A percentile compares a stretch with the other conserved stretches of the same genome.
Conservation (phyloP, 2,329 filamentous ascomycete species). For the Amauroascus niger region DNA sequence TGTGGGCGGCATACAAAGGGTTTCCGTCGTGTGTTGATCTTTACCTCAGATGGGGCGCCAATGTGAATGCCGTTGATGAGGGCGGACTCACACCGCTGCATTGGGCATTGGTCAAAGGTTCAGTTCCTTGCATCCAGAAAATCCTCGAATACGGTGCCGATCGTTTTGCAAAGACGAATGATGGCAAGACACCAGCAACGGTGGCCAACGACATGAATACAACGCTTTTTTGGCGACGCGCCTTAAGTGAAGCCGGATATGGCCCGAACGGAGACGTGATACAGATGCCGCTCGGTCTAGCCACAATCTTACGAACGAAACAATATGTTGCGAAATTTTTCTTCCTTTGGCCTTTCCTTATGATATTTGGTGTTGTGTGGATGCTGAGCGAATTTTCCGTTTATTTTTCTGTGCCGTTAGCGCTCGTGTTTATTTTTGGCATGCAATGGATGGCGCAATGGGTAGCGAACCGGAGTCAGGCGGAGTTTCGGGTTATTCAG, state of each 20-base stretch:
- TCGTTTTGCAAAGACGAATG: conserved; percentile 76
- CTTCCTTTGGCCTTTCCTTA: conserved; percentile 76
- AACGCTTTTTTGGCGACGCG: conserved; percentile 66
- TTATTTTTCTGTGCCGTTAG: conserved; percentile 64
- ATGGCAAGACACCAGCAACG: conserved; percentile 78
- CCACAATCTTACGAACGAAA: conserved; percentile 63
- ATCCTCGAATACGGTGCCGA: conserved; percentile 92
- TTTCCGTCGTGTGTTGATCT: conserved; percentile 86
- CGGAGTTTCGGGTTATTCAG: conserved; percentile 81
- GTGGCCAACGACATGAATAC: conserved; percentile 90
- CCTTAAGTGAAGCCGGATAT: conserved; percentile 75
- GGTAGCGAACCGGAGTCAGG: conserved; percentile 69
- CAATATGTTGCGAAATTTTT: conserved; percentile 74
- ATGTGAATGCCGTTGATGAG: conserved; percentile 81
- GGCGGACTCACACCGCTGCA: conserved; percentile 90
- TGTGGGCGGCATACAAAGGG: conserved; percentile 99
- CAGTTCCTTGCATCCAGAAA: conserved; percentile 79
- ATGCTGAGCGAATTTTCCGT: conserved; percentile 65
- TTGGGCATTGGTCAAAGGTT: conserved; percentile 93
- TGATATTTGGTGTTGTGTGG: conserved; percentile 61
- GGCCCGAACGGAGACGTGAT: conserved; percentile 65
- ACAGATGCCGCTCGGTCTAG: conserved; percentile 61
- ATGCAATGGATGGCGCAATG: conserved; percentile 71
- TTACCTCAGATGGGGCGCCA: conserved; percentile 88
- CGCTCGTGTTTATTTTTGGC: conserved; percentile 52